Evolutionary conservation across 169 alveolate genomes (phyloP).

Genomic region (Cryptosporidium sp.): DNA sequence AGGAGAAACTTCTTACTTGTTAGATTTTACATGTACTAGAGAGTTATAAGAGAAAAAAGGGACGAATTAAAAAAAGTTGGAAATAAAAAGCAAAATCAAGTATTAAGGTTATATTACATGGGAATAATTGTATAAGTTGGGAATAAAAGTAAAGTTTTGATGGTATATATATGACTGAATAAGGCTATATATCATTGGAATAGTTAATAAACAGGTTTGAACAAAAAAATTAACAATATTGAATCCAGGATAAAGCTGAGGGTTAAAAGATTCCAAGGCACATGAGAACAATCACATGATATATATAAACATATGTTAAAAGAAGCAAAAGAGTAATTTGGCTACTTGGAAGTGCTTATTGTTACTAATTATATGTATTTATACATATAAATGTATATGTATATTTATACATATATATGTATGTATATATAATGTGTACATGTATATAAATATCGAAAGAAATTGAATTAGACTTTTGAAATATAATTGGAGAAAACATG

Average conservation of each 20-base stretch:
- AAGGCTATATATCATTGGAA: background rate
- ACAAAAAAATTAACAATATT: no score
- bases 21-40: conserved; percentile 10
- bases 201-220: background rate
- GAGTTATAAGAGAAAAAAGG: background rate
- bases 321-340: background rate
- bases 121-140: background rate
- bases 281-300: background rate
- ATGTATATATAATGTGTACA: background rate
- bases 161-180: no score
- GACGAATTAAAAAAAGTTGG: background rate
- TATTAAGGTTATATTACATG: background rate
- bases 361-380: background rate
- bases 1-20: conserved; percentile 4
- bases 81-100: background rate
- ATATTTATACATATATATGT: no score
- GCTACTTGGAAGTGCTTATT: background rate
- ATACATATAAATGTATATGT: no score
- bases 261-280: background rate
- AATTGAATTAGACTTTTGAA: background rate
- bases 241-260: background rate
- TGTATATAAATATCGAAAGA: background rate
- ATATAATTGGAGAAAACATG: background rate
- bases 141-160: background rate
- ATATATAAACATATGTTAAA: background rate